Evolutionary conservation across 352 stramenopile genomes (phyloP).

Genomic region (Poterioochromonas sp.): DNA sequence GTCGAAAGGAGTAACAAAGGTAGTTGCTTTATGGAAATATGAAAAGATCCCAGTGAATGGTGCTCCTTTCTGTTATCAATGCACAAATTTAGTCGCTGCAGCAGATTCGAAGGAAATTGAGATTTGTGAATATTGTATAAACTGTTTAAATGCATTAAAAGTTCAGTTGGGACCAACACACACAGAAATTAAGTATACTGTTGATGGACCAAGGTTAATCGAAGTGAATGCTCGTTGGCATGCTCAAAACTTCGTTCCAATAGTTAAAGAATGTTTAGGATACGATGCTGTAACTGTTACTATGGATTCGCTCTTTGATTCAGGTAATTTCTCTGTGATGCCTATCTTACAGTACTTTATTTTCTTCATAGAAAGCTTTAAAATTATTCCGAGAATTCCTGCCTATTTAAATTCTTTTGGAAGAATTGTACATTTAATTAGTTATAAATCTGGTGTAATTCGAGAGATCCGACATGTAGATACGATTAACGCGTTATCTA

Average conservation of each 20-base stretch:
- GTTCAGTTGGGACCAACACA: slow-evolving; percentile 52
- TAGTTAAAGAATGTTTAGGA: neutral
- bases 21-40: slow-evolving; percentile 88
- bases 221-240: slow-evolving; percentile 79
- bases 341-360: too few species aligned
- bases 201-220: slow-evolving; percentile 63
- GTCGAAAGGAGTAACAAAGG: slow-evolving; percentile 78
- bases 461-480: neutral
- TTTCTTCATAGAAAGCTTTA: too few species aligned
- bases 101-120: neutral
- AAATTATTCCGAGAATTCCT: neutral
- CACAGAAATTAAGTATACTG: slow-evolving; percentile 38
- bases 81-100: slow-evolving; percentile 32
- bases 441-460: neutral
- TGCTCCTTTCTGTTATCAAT: slow-evolving; percentile 62
- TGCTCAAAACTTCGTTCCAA: slow-evolving; percentile 35
- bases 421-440: neutral
- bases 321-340: neutral
- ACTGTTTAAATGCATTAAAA: slow-evolving; percentile 49
- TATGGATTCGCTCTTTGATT: neutral
- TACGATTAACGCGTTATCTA: neutral
- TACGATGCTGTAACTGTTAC: neutral
- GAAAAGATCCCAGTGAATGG: slow-evolving; percentile 79
- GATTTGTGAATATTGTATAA: too few species aligned
- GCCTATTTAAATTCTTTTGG: neutral